Evolutionary conservation across 257 asterid genomes (phyloP).

Genomic region (Eucommia ulmoides): DNA sequence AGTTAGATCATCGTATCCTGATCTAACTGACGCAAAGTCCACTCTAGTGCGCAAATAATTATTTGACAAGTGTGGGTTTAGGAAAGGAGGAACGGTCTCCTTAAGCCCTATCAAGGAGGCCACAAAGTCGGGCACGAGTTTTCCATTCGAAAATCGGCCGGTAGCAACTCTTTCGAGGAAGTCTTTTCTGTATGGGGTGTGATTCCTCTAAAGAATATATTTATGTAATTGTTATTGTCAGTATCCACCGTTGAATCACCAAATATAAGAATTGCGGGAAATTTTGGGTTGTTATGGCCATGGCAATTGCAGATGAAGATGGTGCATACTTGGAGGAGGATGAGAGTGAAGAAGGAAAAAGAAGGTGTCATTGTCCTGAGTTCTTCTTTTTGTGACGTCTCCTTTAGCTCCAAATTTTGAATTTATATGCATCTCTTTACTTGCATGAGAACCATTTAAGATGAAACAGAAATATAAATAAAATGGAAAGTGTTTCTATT

Average conservation of each 20-base stretch:
- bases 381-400: too few relatives aligned
- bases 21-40: not conserved
- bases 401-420: too few relatives aligned
- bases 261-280: not conserved
- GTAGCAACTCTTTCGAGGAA: not conserved
- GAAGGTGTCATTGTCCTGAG: too few relatives aligned
- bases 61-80: not conserved
- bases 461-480: too few relatives aligned
- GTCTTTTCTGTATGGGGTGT: not conserved
- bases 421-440: too few relatives aligned
- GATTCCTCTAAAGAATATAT: not conserved
- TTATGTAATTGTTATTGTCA: not conserved
- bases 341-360: too few relatives aligned
- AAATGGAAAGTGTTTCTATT: too few relatives aligned
- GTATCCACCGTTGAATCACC: not conserved
- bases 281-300: not conserved
- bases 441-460: too few relatives aligned
- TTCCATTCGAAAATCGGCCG: not conserved
- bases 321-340: too few relatives aligned
- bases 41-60: not conserved
- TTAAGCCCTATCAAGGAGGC: not conserved
- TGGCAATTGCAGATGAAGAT: too few relatives aligned
- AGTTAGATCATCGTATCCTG: not conserved
- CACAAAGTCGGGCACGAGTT: not conserved
- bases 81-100: not conserved